Evolutionary conservation across 495 filamentous ascomycete genomes (phyloP).

Genomic region (Talaromyces wortmannii): DNA sequence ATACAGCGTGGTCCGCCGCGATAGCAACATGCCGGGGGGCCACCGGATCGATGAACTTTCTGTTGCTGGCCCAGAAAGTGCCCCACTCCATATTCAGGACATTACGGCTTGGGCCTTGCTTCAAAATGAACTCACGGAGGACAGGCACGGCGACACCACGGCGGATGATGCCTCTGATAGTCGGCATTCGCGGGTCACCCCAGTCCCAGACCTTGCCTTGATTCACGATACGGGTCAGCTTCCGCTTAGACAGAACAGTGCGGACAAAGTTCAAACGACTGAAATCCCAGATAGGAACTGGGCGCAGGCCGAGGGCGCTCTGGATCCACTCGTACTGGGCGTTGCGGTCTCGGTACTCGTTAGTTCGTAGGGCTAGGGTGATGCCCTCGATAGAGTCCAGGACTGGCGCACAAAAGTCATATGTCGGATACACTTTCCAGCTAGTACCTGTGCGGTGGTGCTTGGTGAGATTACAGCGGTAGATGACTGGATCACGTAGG

Average conservation of each 20-base stretch:
- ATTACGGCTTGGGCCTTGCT: conserved; percentile 83
- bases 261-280: conserved; percentile 91
- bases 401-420: conserved; percentile 88
- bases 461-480: conserved; percentile 68
- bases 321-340: conserved; percentile 97
- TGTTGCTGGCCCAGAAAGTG: conserved; percentile 88
- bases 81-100: conserved; percentile 88
- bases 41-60: conserved; percentile 88
- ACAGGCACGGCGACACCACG: conserved; percentile 85
- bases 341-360: conserved; percentile 96
- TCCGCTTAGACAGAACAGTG: conserved; percentile 87
- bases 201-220: conserved; percentile 81
- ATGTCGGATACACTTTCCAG: conserved; percentile 95
- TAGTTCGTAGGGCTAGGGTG: conserved; percentile 89
- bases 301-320: conserved; percentile 72
- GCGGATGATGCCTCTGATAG: conserved; percentile 77
- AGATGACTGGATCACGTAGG: conserved; percentile 88
- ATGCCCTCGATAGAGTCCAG: conserved; percentile 88
- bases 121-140: conserved; percentile 84
- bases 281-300: conserved; percentile 96
- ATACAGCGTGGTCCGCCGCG: conserved; percentile 56
- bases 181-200: conserved; percentile 91
- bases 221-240: conserved; percentile 89
- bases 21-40: conserved; percentile 81
- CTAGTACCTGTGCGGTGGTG: conserved; percentile 85